Percentiles rank a stretch among this genome's conserved stretches.
Evolutionary conservation across 2,329 filamentous ascomycete species (phyloP).

Genomic region (Fusarium staphyleae): DNA sequence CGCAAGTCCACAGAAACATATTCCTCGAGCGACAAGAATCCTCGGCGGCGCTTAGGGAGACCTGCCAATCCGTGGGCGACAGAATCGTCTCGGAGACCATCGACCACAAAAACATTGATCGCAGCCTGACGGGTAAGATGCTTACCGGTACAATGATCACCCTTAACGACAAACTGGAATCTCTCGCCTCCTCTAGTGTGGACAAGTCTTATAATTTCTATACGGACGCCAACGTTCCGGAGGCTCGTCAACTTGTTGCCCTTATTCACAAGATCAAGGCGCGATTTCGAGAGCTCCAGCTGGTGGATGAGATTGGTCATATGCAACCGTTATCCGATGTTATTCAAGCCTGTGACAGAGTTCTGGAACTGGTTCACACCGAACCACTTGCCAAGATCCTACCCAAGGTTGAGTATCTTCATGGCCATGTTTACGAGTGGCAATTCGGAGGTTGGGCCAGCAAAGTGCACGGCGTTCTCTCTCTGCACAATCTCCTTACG

Average conservation of each 20-base stretch:
- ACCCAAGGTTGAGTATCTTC: constrained; percentile 85
- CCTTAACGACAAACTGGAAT: constrained; percentile 66
- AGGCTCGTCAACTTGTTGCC: constrained; percentile 75
- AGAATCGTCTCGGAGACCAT: constrained; percentile 44
- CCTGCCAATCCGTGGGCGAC: constrained; percentile 55
- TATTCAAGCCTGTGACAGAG: constrained; percentile 73
- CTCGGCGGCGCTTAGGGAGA: constrained; percentile 51
- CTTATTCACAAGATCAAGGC: constrained; percentile 73
- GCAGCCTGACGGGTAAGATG: constrained; percentile 58
- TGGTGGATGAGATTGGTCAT: constrained; percentile 69
- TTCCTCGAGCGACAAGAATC: constrained; percentile 55
- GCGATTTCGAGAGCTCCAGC: constrained; percentile 76
- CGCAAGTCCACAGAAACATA: constrained; percentile 64
- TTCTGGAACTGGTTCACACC: constrained; percentile 76
- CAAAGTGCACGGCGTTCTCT: constrained; percentile 72
- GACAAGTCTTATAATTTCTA: constrained; percentile 82
- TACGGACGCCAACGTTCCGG: constrained; percentile 75
- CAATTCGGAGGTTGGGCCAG: constrained; percentile 86
- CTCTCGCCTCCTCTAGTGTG: constrained; percentile 49
- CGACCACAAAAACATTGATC: constrained; percentile 42
- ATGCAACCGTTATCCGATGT: constrained; percentile 84
- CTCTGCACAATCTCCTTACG: constrained; percentile 79
- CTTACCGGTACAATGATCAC: constrained; percentile 72
- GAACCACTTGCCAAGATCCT: constrained; percentile 89
- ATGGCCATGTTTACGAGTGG: constrained; percentile 90